These are phyloP conservation scores for Leptographium wingfieldii DNA, from an alignment of 2,329 filamentous ascomycete genomes.

Conservation along the genomic window DNA sequence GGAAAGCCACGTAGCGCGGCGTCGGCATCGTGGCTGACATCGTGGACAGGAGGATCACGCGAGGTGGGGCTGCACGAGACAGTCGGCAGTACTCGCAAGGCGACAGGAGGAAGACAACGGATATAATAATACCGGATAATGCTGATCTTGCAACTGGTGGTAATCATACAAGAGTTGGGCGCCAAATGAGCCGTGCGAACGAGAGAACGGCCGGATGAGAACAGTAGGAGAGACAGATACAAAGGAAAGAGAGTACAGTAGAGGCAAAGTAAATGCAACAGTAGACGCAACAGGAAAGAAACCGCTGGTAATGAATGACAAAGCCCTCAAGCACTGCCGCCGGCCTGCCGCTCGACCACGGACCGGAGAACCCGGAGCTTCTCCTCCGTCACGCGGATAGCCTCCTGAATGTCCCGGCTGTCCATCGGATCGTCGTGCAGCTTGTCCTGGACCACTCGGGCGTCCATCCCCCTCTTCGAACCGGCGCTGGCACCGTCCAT, in stretches of 20 bases:
- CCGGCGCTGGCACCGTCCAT: conserved; percentile 31
- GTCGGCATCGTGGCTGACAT: too few species aligned
- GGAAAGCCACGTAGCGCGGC: too few species aligned
- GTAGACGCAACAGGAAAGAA: background rate
- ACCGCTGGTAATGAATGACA: background rate
- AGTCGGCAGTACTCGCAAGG: too few species aligned
- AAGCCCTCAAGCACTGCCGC: background rate
- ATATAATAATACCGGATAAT: too few species aligned
- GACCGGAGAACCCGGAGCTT: conserved; percentile 64
- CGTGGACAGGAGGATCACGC: too few species aligned
- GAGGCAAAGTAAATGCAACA: too few species aligned
- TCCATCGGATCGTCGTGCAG: conserved; percentile 50
- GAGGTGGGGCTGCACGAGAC: too few species aligned
- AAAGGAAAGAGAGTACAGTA: background rate
- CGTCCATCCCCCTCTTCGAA: conserved; percentile 37
- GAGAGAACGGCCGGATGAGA: background rate
- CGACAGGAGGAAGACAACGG: background rate
- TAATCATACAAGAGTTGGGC: background rate
- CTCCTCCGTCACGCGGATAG: conserved; percentile 78
- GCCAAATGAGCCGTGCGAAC: background rate
- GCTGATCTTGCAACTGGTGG: background rate
- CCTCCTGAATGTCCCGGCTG: conserved; percentile 62
- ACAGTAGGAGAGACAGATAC: background rate
- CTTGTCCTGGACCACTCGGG: conserved; percentile 47
- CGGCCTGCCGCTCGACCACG: conserved; percentile 38